These are phyloP conservation scores for Phytophthora idaei DNA, from an alignment of 352 stramenopile genomes.

Conservation along the genomic window DNA sequence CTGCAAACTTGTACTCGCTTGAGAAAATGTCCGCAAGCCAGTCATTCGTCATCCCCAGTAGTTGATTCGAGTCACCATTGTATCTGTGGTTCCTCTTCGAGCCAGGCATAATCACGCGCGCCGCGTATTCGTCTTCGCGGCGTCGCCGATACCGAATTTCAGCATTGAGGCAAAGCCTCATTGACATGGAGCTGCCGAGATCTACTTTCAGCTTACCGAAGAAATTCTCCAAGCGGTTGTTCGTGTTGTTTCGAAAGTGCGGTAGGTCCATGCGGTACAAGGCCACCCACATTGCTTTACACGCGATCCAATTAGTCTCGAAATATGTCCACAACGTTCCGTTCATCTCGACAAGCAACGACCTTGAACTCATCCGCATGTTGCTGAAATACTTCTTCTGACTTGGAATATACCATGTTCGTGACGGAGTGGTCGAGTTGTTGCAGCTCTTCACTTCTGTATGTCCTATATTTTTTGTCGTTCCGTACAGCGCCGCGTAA, in stretches of 20 bases:
- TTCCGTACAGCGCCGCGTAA: neutral
- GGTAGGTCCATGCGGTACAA: neutral
- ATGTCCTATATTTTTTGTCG: neutral
- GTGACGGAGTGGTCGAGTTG: neutral
- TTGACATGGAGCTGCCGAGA: neutral
- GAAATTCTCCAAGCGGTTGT: neutral
- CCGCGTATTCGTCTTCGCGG: neutral
- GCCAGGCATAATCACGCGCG: neutral
- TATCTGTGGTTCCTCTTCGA: neutral
- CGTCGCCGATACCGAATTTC: neutral
- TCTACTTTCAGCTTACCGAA: neutral
- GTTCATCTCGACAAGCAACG: neutral
- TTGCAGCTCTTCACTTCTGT: neutral
- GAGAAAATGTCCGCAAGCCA: neutral
- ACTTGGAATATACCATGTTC: neutral
- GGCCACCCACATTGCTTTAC: neutral
- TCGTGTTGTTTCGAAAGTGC: neutral
- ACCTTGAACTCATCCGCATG: neutral
- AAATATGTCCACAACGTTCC: neutral
- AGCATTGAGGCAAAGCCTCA: neutral
- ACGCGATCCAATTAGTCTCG: neutral
- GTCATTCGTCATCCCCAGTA: neutral
- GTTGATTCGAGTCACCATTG: neutral
- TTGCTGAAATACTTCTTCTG: neutral
- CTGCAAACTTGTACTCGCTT: neutral